These are phyloP conservation scores for Talaromyces marneffei DNA, from an alignment of 2,329 filamentous ascomycete genomes.

Conservation along the genomic window DNA sequence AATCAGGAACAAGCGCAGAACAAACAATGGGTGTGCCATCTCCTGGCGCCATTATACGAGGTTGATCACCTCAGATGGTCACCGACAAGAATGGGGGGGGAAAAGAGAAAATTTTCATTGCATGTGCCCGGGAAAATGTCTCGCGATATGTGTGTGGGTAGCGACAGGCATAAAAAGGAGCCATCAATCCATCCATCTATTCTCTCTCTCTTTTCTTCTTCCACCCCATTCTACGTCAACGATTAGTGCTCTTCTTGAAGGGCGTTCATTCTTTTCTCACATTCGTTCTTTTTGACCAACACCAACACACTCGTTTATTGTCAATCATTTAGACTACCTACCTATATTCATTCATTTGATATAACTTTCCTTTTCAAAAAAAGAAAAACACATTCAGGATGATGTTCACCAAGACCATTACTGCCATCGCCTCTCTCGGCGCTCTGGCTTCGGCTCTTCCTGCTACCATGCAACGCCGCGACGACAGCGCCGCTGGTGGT, in stretches of 20 bases:
- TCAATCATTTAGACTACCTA: not conserved
- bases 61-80: not conserved
- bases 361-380: not conserved
- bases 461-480: constrained; percentile 7
- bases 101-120: not conserved
- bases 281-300: not conserved
- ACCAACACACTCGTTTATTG: constrained; percentile 2
- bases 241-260: constrained; percentile 8
- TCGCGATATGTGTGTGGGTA: not conserved
- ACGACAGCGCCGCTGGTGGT: constrained; percentile 21
- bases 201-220: not conserved
- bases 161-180: constrained; percentile 7
- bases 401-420: constrained; percentile 34
- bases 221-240: not conserved
- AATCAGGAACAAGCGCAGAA: constrained; percentile 6
- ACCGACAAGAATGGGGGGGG: not conserved
- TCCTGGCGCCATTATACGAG: not conserved
- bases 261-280: constrained; percentile 8
- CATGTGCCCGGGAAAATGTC: not conserved
- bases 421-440: constrained; percentile 21
- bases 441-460: constrained; percentile 30
- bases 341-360: not conserved
- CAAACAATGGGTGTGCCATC: not conserved
- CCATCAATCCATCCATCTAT: not conserved
- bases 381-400: constrained; percentile 16